phyloP scores from a whole-genome alignment of 1,284 basidiomycete genomes.

The Irpex lacteus region DNA sequence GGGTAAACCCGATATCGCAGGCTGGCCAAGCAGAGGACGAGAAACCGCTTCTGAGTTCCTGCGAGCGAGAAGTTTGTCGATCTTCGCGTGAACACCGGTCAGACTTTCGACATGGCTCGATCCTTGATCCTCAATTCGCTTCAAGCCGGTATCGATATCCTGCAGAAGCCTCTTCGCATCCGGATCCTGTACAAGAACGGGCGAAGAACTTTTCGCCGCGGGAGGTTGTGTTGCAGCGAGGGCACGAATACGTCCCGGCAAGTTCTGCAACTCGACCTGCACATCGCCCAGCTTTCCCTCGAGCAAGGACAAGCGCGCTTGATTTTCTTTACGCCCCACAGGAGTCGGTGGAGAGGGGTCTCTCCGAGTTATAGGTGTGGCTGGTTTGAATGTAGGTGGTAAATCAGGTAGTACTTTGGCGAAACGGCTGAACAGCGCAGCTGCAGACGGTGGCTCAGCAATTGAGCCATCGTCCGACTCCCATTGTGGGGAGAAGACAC shows the following conservation, averaged over 20 bases:
- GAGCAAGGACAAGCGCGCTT: constrained; percentile 6
- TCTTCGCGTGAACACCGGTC: constrained; percentile 21
- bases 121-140: constrained; percentile 18
- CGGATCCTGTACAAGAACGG: not conserved
- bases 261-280: constrained; percentile 6
- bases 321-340: not conserved
- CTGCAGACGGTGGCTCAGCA: not conserved
- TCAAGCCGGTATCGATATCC: constrained; percentile 18
- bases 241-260: constrained; percentile 16
- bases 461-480: not conserved
- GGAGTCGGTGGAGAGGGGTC: not conserved
- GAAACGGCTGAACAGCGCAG: not conserved
- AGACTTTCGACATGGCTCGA: constrained; percentile 17
- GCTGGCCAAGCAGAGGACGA: not conserved
- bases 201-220: not conserved
- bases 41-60: not conserved
- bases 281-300: constrained; percentile 9
- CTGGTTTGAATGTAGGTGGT: not conserved
- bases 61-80: constrained; percentile 21
- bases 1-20: not conserved
- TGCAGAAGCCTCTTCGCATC: constrained; percentile 13
- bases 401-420: not conserved
- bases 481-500: not conserved
- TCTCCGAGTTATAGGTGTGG: not conserved
- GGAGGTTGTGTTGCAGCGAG: constrained; percentile 10